These are phyloP conservation scores for Simplicillium aogashimaense DNA, from an alignment of 2,329 filamentous ascomycete species.

Conservation along the genomic window DNA sequence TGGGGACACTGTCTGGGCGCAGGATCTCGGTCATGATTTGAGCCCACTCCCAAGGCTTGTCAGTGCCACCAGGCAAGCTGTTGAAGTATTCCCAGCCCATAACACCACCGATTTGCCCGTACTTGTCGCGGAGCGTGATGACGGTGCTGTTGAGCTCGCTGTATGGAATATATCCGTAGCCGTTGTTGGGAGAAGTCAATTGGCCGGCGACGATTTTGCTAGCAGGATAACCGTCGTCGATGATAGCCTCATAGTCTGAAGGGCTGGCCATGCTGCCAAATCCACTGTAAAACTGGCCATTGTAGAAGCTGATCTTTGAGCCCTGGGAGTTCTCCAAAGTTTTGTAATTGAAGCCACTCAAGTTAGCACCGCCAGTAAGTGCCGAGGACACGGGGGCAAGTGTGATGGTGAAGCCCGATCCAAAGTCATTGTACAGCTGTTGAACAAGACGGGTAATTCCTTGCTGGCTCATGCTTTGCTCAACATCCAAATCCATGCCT, in stretches of 20 bases:
- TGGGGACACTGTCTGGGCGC: constrained; percentile 11
- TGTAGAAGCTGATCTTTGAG: constrained; percentile 66
- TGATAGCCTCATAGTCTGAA: constrained; percentile 31
- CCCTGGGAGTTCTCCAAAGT: constrained; percentile 56
- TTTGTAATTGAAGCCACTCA: constrained; percentile 72
- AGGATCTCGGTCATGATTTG: constrained; percentile 42
- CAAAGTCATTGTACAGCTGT: constrained; percentile 58
- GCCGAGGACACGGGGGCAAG: constrained; percentile 73
- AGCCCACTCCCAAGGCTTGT: constrained; percentile 67
- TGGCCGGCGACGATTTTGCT: constrained; percentile 66
- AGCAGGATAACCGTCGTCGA: constrained; percentile 56
- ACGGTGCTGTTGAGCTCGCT: constrained; percentile 33
- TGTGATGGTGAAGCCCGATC: constrained; percentile 60
- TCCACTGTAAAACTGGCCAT: constrained; percentile 81
- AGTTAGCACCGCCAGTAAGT: constrained; percentile 40
- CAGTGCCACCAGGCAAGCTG: constrained; percentile 48
- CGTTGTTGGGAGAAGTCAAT: constrained; percentile 65
- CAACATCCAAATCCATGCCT: constrained; percentile 66
- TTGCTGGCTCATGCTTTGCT: constrained; percentile 59
- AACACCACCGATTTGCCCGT: constrained; percentile 67
- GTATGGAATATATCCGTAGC: constrained; percentile 34
- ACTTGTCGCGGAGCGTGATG: constrained; percentile 29
- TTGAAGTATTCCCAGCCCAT: constrained; percentile 95
- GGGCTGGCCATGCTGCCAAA: constrained; percentile 51
- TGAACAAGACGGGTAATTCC: constrained; percentile 57